Base-by-base conservation (phyloP, 2,329 filamentous ascomycete species). In the Neonectria hederae region DNA sequence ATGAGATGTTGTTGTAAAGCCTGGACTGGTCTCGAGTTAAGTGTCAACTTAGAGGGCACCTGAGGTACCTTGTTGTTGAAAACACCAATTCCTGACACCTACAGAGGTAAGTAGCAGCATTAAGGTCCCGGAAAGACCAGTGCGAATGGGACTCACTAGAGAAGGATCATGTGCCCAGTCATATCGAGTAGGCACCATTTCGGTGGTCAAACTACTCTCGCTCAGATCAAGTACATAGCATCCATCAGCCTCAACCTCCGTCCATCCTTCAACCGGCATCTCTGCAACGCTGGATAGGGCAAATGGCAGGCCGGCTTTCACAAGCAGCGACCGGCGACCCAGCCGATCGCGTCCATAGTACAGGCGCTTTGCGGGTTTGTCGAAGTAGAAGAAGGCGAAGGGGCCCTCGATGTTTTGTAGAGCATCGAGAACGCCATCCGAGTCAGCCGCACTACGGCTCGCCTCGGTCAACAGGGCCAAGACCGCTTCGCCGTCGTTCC, bases 301-400 rank as follows among this genome's bases (percentile, higher is more conserved):
- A 42, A 96, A 76, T 5, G 80, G 72, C 0, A 73, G 67, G n/a
- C 80, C 77, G n/a, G 77, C 73, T 59, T 86, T 85, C 19, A 85
- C 80, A 46, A 97, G 83, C 38, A 99, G 82, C 14, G 96, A 98
- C 53, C 96, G 87, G 62, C 96, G 87, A 9, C 96, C 96, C 3
- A 99, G 84, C 62, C 92, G 91, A 77, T 99, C 96, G 68, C 96
- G 87, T 7, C 92, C 94, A 77, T 92, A 97, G 78, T 90, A 97
- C 14, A 98, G 69, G 45, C 85, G 85, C 10, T 81, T 82, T 57
- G 85, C 82, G 10, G 76, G 73, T 17, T 83, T 84, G 80, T 97
- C 91, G 73, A 91, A 91, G 77, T 91, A 97, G 6, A 95, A 87
- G 78, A 98, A 96, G 2, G 95, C 92, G 80, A 96, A 98, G 0